phyloP scores from a whole-genome alignment of 2,329 filamentous ascomycete genomes.

The Nannizziopsis arthrosporioides region DNA sequence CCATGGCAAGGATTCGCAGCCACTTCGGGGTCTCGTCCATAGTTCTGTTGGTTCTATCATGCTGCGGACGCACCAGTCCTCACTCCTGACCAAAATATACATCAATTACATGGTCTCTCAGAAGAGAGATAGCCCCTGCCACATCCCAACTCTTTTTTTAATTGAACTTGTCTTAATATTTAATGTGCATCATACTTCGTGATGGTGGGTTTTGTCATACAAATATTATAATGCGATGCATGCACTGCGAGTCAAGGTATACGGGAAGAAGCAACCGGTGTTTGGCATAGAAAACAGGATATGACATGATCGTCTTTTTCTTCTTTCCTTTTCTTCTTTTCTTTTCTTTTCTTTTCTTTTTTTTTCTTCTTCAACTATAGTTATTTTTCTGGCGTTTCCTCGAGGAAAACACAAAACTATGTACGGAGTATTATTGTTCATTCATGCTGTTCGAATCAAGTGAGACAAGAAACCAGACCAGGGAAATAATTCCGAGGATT shows the following conservation, averaged over 20 bases:
- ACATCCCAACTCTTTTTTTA: conserved; percentile 1
- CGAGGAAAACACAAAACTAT: too few species aligned
- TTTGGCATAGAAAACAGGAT: background rate
- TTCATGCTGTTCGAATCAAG: too few species aligned
- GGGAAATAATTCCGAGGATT: too few species aligned
- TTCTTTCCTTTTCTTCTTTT: background rate
- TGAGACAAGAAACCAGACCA: too few species aligned
- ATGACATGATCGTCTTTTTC: background rate
- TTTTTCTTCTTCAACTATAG: conserved; percentile 1
- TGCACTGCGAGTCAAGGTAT: conserved; percentile 2
- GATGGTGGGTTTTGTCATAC: background rate
- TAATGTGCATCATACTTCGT: conserved; percentile 2
- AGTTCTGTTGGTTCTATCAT: too few species aligned
- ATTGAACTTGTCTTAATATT: conserved; percentile 2
- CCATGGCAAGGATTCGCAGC: too few species aligned
- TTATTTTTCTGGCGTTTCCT: background rate
- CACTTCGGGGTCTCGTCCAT: too few species aligned
- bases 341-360: background rate
- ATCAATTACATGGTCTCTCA: too few species aligned
- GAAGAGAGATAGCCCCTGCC: background rate
- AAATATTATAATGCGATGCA: background rate
- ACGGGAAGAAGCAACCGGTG: background rate
- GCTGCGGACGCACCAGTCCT: too few species aligned
- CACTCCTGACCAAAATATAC: too few species aligned
- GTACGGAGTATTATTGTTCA: too few species aligned